Evolutionary conservation across 495 filamentous ascomycete genomes (phyloP), one percentile per base, ranked within the genome.

Genomic region (Patellaria atrata): DNA sequence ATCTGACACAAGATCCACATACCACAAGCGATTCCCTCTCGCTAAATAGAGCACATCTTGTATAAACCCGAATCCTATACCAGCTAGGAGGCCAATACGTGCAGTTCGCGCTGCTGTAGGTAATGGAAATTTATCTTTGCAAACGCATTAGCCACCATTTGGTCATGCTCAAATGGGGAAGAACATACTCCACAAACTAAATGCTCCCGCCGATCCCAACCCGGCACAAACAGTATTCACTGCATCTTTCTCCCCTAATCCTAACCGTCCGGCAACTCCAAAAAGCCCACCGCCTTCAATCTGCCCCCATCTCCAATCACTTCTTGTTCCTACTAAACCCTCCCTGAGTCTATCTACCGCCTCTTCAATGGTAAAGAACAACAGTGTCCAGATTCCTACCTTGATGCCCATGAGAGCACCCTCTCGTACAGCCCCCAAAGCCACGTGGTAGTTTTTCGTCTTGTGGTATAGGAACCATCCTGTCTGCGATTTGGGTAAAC

Each of bases 381-480:
- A 51, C 41, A 64, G 58, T 34, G 69, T 63, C 79, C 82, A 71
- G 31, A 72, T 58, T 11, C 64, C 67, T 10, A 92, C 52, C 48
- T 68, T 77, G n/a, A 56, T 50, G 3, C 79, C 87, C 69, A 84
- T 77, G 47, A 70, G 76, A 25, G 80, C 34, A 0, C 82, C 91
- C 51, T 85, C 82, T 43, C 68, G 70, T 9, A 86, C 56, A 0
- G 77, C 89, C 2, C 79, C 82, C 8, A 75, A 65, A 30, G 77
- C 68, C 4, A 75, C 59, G 37, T 80, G 70, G 60, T 96, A 94
- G 54, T 94, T 94, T 60, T 96, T 96, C 48, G 72, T 82, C 58
- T 94, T 94, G 58, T 96, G 91, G 53, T 97, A 97, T 18, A 94
- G 71, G 52, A 83, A 97, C 89, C 89, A 97, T 19, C 83, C 89